Conservation (phyloP, 2,329 filamentous ascomycete species). For the Bipolaris victoriae region DNA sequence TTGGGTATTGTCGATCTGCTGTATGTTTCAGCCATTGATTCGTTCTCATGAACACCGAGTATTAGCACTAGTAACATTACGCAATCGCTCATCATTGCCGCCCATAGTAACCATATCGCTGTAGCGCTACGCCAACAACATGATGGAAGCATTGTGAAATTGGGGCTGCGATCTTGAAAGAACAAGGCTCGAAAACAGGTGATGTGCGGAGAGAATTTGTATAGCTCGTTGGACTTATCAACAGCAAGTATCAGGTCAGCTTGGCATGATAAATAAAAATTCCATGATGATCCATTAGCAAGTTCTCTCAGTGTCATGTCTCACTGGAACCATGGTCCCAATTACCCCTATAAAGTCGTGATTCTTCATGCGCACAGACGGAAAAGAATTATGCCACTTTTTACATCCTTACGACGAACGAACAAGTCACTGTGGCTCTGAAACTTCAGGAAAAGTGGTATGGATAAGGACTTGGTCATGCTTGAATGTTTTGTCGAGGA, state of each 20-base stretch:
- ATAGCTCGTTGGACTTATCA: neutral
- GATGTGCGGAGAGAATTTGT: neutral
- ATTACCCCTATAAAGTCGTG: neutral
- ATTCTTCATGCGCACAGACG: neutral
- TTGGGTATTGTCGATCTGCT: neutral
- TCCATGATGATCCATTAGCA: neutral
- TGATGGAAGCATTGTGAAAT: neutral
- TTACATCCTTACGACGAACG: neutral
- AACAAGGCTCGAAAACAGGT: neutral
- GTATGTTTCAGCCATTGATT: neutral
- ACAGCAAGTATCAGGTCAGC: neutral
- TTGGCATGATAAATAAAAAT: neutral
- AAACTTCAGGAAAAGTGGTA: neutral
- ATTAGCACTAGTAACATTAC: neutral
- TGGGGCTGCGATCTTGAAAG: neutral
- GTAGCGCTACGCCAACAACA: neutral
- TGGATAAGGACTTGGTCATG: neutral
- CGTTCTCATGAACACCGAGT: neutral
- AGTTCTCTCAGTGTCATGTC: constrained; percentile 11
- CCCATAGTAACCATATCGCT: neutral
- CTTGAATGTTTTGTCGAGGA: neutral
- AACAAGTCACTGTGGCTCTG: neutral
- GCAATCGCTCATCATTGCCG: too few relatives aligned
- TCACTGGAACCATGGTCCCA: constrained; percentile 5
- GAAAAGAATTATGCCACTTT: neutral